Conservation (phyloP, 768 basidiomycete species). For the Hericium alpestre region DNA sequence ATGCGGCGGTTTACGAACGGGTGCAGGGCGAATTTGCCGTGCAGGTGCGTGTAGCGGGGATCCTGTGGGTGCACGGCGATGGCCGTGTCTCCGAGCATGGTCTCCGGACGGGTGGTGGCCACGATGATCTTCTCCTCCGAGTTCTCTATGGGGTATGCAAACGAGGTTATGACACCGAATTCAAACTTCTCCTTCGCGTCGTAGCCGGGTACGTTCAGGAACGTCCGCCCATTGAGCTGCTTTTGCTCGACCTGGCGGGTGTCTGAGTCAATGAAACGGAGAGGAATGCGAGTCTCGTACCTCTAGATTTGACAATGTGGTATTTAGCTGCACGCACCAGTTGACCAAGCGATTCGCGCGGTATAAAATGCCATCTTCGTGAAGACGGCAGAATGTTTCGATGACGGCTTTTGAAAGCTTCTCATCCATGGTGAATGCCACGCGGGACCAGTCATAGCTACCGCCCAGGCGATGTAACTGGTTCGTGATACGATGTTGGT, state of each 20-base stretch:
- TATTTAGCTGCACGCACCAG: slow-evolving; percentile 95
- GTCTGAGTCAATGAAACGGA: too few species aligned
- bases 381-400: slow-evolving; percentile 83
- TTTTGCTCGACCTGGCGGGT: slow-evolving; percentile 77
- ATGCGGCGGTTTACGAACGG: slow-evolving; percentile 82
- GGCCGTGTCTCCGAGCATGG: slow-evolving; percentile 96
- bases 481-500: slow-evolving; percentile 84
- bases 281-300: too few species aligned
- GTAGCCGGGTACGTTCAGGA: slow-evolving; percentile 89
- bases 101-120: slow-evolving; percentile 96
- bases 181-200: slow-evolving; percentile 92
- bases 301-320: slow-evolving; percentile 96
- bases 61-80: slow-evolving; percentile 96
- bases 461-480: slow-evolving; percentile 85
- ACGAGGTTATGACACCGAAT: slow-evolving; percentile 94
- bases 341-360: slow-evolving; percentile 95
- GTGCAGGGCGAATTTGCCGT: slow-evolving; percentile 83
- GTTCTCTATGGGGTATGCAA: slow-evolving; percentile 83
- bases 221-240: slow-evolving; percentile 71
- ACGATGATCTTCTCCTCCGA: slow-evolving; percentile 89
- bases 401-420: slow-evolving; percentile 76
- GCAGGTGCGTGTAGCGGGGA: slow-evolving; percentile 84
- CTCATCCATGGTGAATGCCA: slow-evolving; percentile 94
- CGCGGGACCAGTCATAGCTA: slow-evolving; percentile 90
- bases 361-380: slow-evolving; percentile 88